These are phyloP conservation scores for Pistacia atlantica DNA, from an alignment of 345 rosid genomes.

Conservation along the genomic window DNA sequence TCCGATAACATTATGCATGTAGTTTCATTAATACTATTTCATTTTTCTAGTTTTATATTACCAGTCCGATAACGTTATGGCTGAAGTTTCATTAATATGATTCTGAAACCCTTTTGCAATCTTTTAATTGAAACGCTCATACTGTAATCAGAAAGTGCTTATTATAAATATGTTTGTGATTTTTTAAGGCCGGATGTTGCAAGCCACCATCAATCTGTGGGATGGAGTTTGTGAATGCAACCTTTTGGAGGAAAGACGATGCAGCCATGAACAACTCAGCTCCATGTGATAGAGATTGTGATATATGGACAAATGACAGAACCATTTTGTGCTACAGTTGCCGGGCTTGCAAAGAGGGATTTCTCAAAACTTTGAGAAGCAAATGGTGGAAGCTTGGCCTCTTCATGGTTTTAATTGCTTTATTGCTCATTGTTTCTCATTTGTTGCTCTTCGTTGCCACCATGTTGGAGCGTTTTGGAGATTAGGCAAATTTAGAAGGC, in stretches of 20 bases:
- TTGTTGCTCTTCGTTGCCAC: slow-evolving; percentile 56
- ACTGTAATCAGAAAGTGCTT: too few species aligned
- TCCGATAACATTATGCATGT: too few species aligned
- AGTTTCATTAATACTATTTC: too few species aligned
- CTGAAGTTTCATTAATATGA: too few species aligned
- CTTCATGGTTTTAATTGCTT: slow-evolving; percentile 53
- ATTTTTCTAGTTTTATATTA: too few species aligned
- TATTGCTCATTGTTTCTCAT: slow-evolving; percentile 60
- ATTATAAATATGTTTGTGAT: background rate
- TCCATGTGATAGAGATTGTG: slow-evolving; percentile 42
- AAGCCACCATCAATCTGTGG: slow-evolving; percentile 59
- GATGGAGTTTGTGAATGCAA: slow-evolving; percentile 64
- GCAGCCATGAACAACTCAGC: background rate
- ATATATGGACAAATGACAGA: slow-evolving; percentile 53
- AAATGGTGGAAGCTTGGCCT: slow-evolving; percentile 80
- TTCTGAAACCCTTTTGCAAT: too few species aligned
- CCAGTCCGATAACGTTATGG: too few species aligned
- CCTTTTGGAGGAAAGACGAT: slow-evolving; percentile 52
- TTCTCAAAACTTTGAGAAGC: slow-evolving; percentile 40
- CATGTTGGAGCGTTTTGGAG: slow-evolving; percentile 49
- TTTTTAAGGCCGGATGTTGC: slow-evolving; percentile 74
- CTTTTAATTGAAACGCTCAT: background rate
- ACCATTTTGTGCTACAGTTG: slow-evolving; percentile 60
- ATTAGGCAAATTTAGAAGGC: background rate
- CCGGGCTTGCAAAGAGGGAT: slow-evolving; percentile 59